A percentile compares a stretch with the other conserved stretches of the same genome.
These are phyloP conservation scores for Allium fistulosum DNA, from an alignment of 106 monocot genomes.

Conservation along the genomic window DNA sequence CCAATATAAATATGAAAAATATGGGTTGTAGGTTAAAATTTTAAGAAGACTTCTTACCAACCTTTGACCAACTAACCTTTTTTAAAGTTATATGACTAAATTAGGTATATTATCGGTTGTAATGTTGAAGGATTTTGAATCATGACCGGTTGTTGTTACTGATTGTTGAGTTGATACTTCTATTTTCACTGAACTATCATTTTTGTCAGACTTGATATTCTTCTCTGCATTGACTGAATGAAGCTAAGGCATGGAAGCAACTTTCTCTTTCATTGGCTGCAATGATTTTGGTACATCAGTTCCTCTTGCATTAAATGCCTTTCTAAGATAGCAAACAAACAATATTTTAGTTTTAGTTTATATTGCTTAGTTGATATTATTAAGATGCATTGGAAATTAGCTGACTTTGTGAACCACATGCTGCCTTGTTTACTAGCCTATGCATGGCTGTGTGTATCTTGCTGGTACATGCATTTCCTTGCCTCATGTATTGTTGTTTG, in stretches of 20 bases:
- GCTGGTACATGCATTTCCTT: too few relatives aligned
- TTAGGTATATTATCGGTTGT: slow-evolving; percentile 23
- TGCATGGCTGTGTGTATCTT: too few relatives aligned
- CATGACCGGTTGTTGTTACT: slow-evolving; percentile 20
- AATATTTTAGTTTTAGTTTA: too few relatives aligned
- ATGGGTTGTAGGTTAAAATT: too few relatives aligned
- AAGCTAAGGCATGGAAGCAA: slow-evolving; percentile 45
- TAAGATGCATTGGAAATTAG: neutral
- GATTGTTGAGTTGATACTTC: slow-evolving; percentile 60
- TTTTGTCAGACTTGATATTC: neutral
- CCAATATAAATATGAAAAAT: too few relatives aligned
- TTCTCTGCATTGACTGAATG: slow-evolving; percentile 7
- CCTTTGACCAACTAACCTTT: too few relatives aligned
- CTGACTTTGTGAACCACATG: slow-evolving; percentile 84
- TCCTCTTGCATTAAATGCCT: slow-evolving; percentile 68
- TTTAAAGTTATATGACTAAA: too few relatives aligned
- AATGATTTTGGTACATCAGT: slow-evolving; percentile 39
- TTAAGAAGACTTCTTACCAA: too few relatives aligned
- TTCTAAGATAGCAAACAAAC: slow-evolving; percentile 19
- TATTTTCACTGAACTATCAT: neutral
- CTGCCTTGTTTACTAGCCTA: too few relatives aligned
- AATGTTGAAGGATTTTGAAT: slow-evolving; percentile 41
- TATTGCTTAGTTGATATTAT: too few relatives aligned
- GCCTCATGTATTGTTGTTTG: too few relatives aligned
- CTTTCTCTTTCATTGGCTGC: slow-evolving; percentile 63